Base-by-base conservation (phyloP, 2,329 filamentous ascomycete species). In the Neofusicoccum parvum region DNA sequence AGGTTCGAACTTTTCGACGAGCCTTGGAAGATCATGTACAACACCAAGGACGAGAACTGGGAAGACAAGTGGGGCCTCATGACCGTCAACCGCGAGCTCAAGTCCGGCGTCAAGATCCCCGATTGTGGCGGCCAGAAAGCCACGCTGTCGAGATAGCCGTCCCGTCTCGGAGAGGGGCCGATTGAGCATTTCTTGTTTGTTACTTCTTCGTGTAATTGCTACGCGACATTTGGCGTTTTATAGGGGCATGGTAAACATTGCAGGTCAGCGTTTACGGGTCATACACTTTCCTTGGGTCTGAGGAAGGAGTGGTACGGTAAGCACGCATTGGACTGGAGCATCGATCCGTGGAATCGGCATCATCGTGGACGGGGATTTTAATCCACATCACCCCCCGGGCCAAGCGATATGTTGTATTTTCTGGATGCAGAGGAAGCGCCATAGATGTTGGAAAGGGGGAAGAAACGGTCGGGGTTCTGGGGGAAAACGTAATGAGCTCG, bases 21-120 rank as follows among this genome's bases (percentile, higher is more conserved):
- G 83, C 93, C 93, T 2, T 98, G 94, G 94, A 97, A 98, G 81
- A 82, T 90, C 64, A 74, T 78, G 17, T 97, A 88, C 80, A 90
- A 97, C 76, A 82, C 81, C 46, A 34, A 59, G 5, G 65, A 68
- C 53, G 70, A 78, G 79, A 84, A 91, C 62, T 97, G 94, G 94
- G 94, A 98, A 81, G 92, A 96, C 75, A 91, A 97, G 76, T 97
- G 94, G 94, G 94, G 95, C 10, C 80, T 98, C 14, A 89, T 98
- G 87, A 92, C 96, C 71, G 86, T 92, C 3, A 85, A 92, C 72
- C 87, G 94, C 65, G 92, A 94, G 41, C 80, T 98, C 70, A 98
- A 98, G 80, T 73, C 85, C 0, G 94, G 94, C 1, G 79, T 98
- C 72, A 89, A 86, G 75, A 97, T 98, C 71, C 94, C 94, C 0